These are phyloP conservation scores for Coffea eugenioides DNA, from an alignment of 257 asterid species.

Conservation along the genomic window DNA sequence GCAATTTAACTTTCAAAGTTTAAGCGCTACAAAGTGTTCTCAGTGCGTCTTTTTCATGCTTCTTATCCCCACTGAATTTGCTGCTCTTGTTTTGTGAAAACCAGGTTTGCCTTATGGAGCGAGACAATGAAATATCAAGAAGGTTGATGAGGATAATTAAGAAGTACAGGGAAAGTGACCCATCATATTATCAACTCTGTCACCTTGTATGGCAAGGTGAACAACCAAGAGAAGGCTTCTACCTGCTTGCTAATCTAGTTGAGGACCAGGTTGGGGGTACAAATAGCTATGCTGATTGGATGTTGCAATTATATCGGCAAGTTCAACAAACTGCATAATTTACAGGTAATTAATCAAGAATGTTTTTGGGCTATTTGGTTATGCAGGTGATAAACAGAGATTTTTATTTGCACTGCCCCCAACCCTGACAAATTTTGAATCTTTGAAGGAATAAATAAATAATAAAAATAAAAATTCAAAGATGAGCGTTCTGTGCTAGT, in stretches of 20 bases:
- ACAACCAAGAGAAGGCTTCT: constrained; percentile 87
- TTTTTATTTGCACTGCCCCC: neutral
- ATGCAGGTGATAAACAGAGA: neutral
- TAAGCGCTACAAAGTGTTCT: neutral
- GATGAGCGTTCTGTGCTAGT: neutral
- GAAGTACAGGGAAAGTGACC: constrained; percentile 60
- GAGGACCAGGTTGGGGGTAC: constrained; percentile 82
- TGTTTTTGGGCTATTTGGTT: constrained; percentile 10
- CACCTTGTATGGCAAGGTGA: constrained; percentile 94
- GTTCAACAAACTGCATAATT: constrained; percentile 72
- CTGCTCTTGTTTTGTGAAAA: constrained; percentile 16
- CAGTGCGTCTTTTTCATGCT: neutral
- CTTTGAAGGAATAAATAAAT: neutral
- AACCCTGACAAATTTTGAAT: neutral
- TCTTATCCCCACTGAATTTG: constrained; percentile 18
- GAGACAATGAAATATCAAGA: constrained; percentile 65
- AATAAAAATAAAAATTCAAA: neutral
- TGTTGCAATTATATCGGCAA: constrained; percentile 69
- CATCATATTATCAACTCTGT: constrained; percentile 64
- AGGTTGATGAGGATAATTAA: constrained; percentile 54
- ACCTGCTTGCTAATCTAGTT: constrained; percentile 66
- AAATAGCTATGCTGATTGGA: constrained; percentile 87
- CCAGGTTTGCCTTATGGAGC: constrained; percentile 65
- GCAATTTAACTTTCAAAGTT: neutral
- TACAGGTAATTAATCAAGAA: constrained; percentile 35